Evolutionary conservation across 169 alveolate species (phyloP), one percentile per base, ranked within the genome.

Genomic region (Theileria sp.): DNA sequence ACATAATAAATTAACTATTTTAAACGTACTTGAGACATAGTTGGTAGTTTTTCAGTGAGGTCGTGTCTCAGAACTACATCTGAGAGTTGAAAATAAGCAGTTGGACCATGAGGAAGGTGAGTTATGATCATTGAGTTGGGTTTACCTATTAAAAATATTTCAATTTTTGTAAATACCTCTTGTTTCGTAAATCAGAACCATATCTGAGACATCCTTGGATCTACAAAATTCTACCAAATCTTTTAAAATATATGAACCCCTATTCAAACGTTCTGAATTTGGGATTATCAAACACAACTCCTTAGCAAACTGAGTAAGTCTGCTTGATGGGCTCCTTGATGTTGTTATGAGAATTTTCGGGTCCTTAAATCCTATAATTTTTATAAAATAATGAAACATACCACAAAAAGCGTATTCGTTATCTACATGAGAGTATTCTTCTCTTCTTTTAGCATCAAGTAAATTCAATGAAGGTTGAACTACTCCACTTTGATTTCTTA

Each of bases 81-180:
- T 30, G 93, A 87, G 17, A 98, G 82, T 26, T 98, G 98, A 87
- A 98, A 98, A 88, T 97, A 97, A 1, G 99, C 98, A 3, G 99
- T 98, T 0, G 99, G 99, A 0, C 99, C 99, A 77, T 94, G 96
- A 4, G 99, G 99, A 81, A 98, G 84, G 86, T 98, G 99, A 73
- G 98, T 96, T 21, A 98, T 94, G 58, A 98, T 97, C 94, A 98
- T 86, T 66, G 99, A 98, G 83, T 97, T 98, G 0, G 99, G 99
- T 79, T 89, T 89, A 21, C 96, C 94, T 76, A 71, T 97, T 71
- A 49, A 66, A 26, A 34, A 19, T 0, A 28, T 0, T 19, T 62
- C 58, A 68, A 36, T 79, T 67, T 25, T 95, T 68, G 80, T 17
- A 36, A 21, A 96, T 97, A 19, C 97, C 87, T 97, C 99, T 86